A percentile compares a stretch with the other conserved stretches of the same genome.
Conservation (phyloP, 2,329 filamentous ascomycete genomes). For the Talaromyces verruculosus region DNA sequence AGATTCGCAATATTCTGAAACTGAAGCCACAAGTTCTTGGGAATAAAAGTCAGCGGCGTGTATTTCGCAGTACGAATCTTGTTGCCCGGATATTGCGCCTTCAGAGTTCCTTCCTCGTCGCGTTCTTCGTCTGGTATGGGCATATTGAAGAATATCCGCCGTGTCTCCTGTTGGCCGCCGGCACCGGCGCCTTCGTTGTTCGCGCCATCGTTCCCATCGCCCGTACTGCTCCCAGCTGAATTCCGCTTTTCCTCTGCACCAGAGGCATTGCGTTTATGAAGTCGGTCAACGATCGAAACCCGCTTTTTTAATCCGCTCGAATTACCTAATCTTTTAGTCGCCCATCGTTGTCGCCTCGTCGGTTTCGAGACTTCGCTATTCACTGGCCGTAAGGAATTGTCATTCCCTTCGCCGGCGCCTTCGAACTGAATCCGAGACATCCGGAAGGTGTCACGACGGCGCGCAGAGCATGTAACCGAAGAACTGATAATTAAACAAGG, state of each 20-base stretch:
- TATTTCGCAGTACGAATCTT: constrained; percentile 99
- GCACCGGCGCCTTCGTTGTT: constrained; percentile 25
- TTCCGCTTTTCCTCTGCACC: constrained; percentile 67
- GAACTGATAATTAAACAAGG: neutral
- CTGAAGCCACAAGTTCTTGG: constrained; percentile 96
- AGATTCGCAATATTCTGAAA: constrained; percentile 99
- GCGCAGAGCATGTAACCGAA: constrained; percentile 10
- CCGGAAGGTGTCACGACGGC: neutral
- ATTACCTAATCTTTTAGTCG: constrained; percentile 81
- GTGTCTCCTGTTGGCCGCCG: constrained; percentile 38
- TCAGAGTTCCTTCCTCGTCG: constrained; percentile 77
- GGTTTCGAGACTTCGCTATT: constrained; percentile 57
- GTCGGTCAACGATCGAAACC: constrained; percentile 74
- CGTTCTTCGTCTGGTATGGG: constrained; percentile 71
- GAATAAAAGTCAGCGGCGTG: constrained; percentile 88
- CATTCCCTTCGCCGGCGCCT: constrained; percentile 31
- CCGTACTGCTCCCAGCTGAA: constrained; percentile 43
- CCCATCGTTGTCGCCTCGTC: constrained; percentile 87
- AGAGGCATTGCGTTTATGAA: constrained; percentile 61
- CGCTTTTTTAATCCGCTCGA: constrained; percentile 77
- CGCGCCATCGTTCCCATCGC: constrained; percentile 31
- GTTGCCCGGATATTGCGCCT: constrained; percentile 74
- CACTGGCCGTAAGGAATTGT: constrained; percentile 26
- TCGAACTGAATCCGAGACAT: constrained; percentile 44
- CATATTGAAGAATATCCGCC: constrained; percentile 80